phyloP scores from a whole-genome alignment of 148 eudicot genomes.

The Chenopodium berlandieri region DNA sequence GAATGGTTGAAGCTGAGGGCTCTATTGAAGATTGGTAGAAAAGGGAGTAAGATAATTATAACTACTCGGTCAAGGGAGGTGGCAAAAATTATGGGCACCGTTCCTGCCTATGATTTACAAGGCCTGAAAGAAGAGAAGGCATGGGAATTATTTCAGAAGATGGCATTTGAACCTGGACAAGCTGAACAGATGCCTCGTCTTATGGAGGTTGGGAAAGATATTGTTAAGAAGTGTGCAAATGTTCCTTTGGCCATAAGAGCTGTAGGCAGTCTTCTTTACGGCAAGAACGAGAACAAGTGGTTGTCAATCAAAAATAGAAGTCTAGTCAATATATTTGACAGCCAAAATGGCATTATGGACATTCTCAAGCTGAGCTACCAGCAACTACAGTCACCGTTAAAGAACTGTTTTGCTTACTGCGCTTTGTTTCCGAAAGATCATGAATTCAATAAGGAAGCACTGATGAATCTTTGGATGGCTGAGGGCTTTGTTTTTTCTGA shows the following conservation, averaged over 20 bases:
- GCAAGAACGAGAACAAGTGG: constrained; percentile 22
- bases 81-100: constrained; percentile 15
- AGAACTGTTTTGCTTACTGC: constrained; percentile 33
- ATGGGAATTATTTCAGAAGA: constrained; percentile 16
- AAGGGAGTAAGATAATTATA: not conserved
- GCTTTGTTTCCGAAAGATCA: constrained; percentile 29
- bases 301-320: not conserved
- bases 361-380: constrained; percentile 30
- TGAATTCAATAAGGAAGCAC: not conserved
- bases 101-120: not conserved
- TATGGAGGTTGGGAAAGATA: constrained; percentile 19
- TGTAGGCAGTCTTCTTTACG: constrained; percentile 23
- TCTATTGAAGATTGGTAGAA: constrained; percentile 13
- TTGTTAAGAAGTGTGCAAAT: constrained; percentile 24
- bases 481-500: constrained; percentile 10
- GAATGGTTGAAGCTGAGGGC: constrained; percentile 10
- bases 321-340: constrained; percentile 4
- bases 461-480: constrained; percentile 31
- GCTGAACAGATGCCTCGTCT: not conserved
- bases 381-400: constrained; percentile 13
- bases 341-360: constrained; percentile 3
- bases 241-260: constrained; percentile 26
- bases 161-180: constrained; percentile 25
- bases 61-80: constrained; percentile 18
- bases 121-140: constrained; percentile 22